Base-by-base conservation (phyloP, 345 rosid genomes). In the Populus tremula region DNA sequence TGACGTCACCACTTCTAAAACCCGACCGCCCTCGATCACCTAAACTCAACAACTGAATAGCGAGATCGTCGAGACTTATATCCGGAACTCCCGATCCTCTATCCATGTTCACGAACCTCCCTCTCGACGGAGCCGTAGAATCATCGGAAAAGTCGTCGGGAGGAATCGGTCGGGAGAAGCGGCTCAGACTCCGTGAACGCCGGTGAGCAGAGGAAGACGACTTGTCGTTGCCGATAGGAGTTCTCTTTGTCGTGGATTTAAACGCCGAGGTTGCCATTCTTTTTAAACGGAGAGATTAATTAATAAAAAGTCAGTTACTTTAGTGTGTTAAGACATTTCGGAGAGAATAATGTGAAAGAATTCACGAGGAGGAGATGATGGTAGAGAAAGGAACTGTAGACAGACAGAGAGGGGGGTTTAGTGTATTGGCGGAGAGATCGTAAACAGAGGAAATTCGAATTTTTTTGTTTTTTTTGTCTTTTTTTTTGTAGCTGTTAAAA, bases 71-170 rank as follows among this genome's bases (percentile, higher is more conserved):
- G 72, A 96, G 94, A 81, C 92, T 92, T 56, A 90, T 86, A 83
- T 96, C 99, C 23, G 89, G 88, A 74, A 92, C 88, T 17, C 88
- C 92, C 50, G 98, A 89, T n/a, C 98, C 99, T 76, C 99, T 87
- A 1, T 85, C 76, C 61, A 87, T 93, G 82, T 89, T 96, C 8
- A 96, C 99, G 76, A 96, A 93, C 90, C 83, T 88, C 11, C 92
- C 93, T 47, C 84, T 87, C 27, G 96, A 91, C 73, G 96, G 92
- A 70, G 84, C 84, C 29, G 82, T 77, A 9, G 71, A 73, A 43
- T 90, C 92, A 13, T 80, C 85, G 12, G 77, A 61, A 69, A 80
- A 81, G 31, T 78, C 83, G 18, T 85, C 87, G 16, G 31, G 8
- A 41, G 86, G 80, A 41, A 86, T 61, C 33, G 85, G 87, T 67